Evolutionary conservation across 768 basidiomycete species (phyloP).

Genomic region (Butyriboletus loyo): DNA sequence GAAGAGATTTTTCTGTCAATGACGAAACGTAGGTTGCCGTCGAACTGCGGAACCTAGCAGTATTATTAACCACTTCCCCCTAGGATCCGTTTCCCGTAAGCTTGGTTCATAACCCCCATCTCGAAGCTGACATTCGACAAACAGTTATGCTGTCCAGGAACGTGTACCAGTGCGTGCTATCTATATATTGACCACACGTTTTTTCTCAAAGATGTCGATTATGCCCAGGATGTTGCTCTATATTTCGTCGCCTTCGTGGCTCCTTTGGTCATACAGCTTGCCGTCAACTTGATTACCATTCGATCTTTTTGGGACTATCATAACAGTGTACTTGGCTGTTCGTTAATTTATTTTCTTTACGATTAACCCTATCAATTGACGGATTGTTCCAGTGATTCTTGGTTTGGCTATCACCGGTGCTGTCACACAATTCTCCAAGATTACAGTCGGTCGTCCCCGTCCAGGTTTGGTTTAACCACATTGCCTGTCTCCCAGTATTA

Average conservation of each 20-base stretch:
- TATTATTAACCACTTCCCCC: constrained; percentile 13
- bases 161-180: constrained; percentile 62
- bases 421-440: constrained; percentile 81
- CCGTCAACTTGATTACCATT: constrained; percentile 68
- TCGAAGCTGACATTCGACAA: constrained; percentile 6
- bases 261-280: constrained; percentile 65
- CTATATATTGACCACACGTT: background rate
- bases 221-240: constrained; percentile 43
- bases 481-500: background rate
- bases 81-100: constrained; percentile 27
- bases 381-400: constrained; percentile 53
- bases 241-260: constrained; percentile 56
- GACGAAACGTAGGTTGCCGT: constrained; percentile 60
- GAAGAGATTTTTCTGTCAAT: constrained; percentile 71
- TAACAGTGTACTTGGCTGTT: constrained; percentile 51
- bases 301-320: constrained; percentile 92
- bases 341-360: constrained; percentile 33
- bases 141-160: constrained; percentile 69
- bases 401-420: constrained; percentile 73
- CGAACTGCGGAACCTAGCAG: background rate
- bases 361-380: background rate
- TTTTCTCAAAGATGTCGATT: background rate
- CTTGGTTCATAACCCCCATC: background rate
- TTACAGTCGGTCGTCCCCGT: constrained; percentile 86
- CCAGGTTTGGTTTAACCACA: constrained; percentile 50